Evolutionary conservation across 352 stramenopile species (phyloP), one percentile per base, ranked within the genome.

Genomic region (Aphanomyces euteiches): DNA sequence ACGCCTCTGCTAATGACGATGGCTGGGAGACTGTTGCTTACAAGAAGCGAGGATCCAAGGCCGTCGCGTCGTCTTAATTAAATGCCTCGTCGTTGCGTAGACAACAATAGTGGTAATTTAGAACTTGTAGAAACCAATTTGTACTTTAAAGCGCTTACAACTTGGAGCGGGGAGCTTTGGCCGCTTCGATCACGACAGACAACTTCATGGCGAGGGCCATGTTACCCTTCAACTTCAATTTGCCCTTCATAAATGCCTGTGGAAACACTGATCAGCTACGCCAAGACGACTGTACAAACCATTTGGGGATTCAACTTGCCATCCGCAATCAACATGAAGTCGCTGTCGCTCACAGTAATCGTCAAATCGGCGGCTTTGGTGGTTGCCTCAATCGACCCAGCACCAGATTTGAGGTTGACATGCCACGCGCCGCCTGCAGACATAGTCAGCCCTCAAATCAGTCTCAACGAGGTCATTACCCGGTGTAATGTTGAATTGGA

Each of bases 121-220:
- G 57, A 53, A 43, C 38, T 1, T 38, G 39, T 19, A 66, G 37
- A 21, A 21, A 54, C 65, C 15, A 8, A 40, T 15, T 17, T 41
- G 21, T 34, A 19, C 40, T 67, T 67, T 47, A 19, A 13, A 67
- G 3, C 39, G 17, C 37, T 13, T n/a, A 40, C 40, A 71, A 63
- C 79, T 91, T 94, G 68, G 86, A 80, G 39, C 78, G 79, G 39
- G 82, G 84, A 10, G 54, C 54, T 78, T 94, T 92, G 50, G 96
- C 89, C 37, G 90, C 90, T 76, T 90, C 92, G 64, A 98, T 89
- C 61, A 98, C 83, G 47, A 96, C 76, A 8, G 85, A 92, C n/a
- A 98, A 78, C 85, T 98, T 98, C 89, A 97, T 97, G 37, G 93
- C 93, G 41, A 98, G 81, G 65, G 81, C 83, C 93, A 98, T 98